Base-by-base conservation (phyloP, 345 rosid genomes). In the Dovyalis caffra region DNA sequence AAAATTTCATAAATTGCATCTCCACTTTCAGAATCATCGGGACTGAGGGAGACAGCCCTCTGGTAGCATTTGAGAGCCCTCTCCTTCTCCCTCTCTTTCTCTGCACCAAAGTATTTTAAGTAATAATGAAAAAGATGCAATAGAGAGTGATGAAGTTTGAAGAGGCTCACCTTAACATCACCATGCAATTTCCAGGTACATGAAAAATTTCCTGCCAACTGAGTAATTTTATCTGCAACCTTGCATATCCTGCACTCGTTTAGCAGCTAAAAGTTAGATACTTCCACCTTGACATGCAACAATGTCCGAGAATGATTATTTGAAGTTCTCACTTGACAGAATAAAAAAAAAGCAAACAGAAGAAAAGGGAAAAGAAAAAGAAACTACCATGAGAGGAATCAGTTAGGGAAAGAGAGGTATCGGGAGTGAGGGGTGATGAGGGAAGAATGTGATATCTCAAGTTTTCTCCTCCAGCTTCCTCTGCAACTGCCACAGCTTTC, bases 11-110 rank as follows among this genome's bases (percentile, higher is more conserved):
- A 95, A 66, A 91, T 73, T 38, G 96, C 86, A 47, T 93, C 99
- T 71, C 97, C 97, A 1, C 95, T 79, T 31, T 89, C 90, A 34
- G 88, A 82, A 82, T 95, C 97, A 66, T 88, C 84, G 1, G 96
- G 90, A 70, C 81, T 71, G 47, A 95, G 87, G 29, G 87, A 38
- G 60, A 93, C 77, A 10, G 97, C 92, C 83, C 98, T 87, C 78
- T 90, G 98, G 78, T 90, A 91, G 86, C 99, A 95, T 82, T 93
- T 95, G 60, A 90, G 80, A 68, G 98, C 96, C 82, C 99, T 89
- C 56, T 16, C 67, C 33, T 34, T 64, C 33, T 64, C 33, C 31
- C 11, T 29, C n/a, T 10, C 37, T 9, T 64, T n/a, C n/a, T n/a
- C n/a, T n/a, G n/a, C n/a, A n/a, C n/a, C n/a, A n/a, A n/a, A n/a